Base-by-base conservation (phyloP, 805 yeast genomes). In the Saccharomycopsis babjevae region DNA sequence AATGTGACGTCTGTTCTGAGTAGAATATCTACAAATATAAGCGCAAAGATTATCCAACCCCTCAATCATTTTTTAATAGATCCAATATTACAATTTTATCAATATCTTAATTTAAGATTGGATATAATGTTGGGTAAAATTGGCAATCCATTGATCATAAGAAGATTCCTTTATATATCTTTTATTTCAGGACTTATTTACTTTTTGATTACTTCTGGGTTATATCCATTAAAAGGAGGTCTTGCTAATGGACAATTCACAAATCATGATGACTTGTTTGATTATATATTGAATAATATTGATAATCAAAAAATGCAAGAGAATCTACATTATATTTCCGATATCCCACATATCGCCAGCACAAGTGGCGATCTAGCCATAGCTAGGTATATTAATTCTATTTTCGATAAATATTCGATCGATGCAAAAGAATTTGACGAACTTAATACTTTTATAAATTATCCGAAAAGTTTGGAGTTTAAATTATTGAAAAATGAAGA, bases 321-420 rank as follows among this genome's bases (percentile, higher is more conserved):
- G 55, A 83, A 85, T 64, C 68, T 87, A 61, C 87, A 88, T 66
- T 89, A 88, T 67, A 69, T 90, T 28, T 83, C 92, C 32, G 80
- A 88, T 7, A 83, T 90, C 83, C 90, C 96, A 2, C 97, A 91
- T 70, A 72, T 86, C 65, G 83, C 97, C 0, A 98, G 98, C 2
- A 86, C 97, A 1, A 81, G 83, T 16, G 98, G 96, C 20, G 97
- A 90, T 70, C 72, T 83, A 62, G 80, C 93, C 0, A 73, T 91
- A 42, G 85, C 90, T 1, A 77, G 79, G 61, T 90, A 85, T 69
- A 76, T 92, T 16, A 77, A 82, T 62, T 80, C 79, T 28, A 80
- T 81, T 57, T 82, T 88, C 72, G 69, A 72, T 25, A 79, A 82
- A 58, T 82, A 84, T 64, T 88, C 88, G 1, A 63, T 91, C 22